Evolutionary conservation across 2,329 filamentous ascomycete genomes (phyloP).

Genomic region (Zasmidium angulare): DNA sequence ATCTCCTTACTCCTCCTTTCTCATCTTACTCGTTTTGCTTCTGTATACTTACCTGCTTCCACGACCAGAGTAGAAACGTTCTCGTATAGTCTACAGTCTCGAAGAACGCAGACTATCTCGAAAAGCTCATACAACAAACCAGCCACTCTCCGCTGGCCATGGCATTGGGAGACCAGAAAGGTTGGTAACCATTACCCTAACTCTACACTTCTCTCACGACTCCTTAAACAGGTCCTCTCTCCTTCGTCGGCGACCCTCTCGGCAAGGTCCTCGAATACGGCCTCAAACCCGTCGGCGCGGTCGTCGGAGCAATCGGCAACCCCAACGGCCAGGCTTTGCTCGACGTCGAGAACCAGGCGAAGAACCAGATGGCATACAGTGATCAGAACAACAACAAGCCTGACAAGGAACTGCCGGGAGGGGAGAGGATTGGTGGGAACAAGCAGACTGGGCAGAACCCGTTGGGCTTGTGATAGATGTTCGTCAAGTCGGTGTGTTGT

Average conservation of each 20-base stretch:
- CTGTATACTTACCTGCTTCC: too few species aligned
- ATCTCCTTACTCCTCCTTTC: background rate
- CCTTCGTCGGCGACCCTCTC: constrained; percentile 34
- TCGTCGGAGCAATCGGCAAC: constrained; percentile 30
- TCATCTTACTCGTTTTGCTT: too few species aligned
- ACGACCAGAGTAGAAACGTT: too few species aligned
- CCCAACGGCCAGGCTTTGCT: constrained; percentile 31
- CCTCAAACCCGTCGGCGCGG: constrained; percentile 32
- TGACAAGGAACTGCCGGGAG: constrained; percentile 29
- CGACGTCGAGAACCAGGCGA: constrained; percentile 25
- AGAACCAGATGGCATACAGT: constrained; percentile 25
- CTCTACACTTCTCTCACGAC: background rate
- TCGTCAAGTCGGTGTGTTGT: background rate
- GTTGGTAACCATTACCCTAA: background rate
- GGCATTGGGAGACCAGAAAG: background rate
- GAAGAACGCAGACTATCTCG: background rate
- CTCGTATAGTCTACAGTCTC: too few species aligned
- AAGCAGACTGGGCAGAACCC: constrained; percentile 38
- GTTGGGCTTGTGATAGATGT: constrained; percentile 30
- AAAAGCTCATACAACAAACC: too few species aligned
- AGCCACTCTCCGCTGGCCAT: too few species aligned
- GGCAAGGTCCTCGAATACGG: constrained; percentile 35
- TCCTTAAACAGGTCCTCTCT: constrained; percentile 29
- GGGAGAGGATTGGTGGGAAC: constrained; percentile 36
- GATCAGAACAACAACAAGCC: constrained; percentile 23